Evolutionary conservation across 2,329 filamentous ascomycete species (phyloP), one percentile per base, ranked within the genome.

Genomic region (Fusarium sp.): DNA sequence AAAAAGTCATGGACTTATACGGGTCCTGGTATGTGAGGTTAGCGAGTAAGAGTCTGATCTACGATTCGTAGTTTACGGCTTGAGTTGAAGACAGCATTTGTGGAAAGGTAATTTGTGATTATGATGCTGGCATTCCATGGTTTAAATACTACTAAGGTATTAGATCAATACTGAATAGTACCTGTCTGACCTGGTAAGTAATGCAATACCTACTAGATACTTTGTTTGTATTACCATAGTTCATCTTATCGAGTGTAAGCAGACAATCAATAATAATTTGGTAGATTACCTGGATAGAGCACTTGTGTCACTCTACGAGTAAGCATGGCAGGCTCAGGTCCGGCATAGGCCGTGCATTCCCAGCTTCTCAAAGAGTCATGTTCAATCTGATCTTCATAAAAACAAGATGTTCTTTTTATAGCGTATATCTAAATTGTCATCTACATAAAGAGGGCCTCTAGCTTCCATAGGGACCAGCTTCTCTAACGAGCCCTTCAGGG

Each of bases 321-420:
- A 26, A 43, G 37, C 46, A 30, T 28, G 31, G 46, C 14, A 30
- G 21, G 46, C 16, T 50, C 34, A 18, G 14, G 23, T 8, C 19
- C 23, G 37, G 14, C 7, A 21, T 30, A 14, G 28, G 8, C 16
- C 6, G 12, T 25, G 21, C 12, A 26, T 41, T 14, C 16, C 39
- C 19, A 26, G 31, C 45, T 39, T 41, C 11, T 43, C 37, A 21
- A 30, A n/a, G 26, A 18, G 23, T 45, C 23, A 21, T 30, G 30
- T 3, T 63, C 41, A 16, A 48, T 25, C 45, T 12, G 26, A 61
- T 31, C 39, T 41, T 65, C 25, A 21, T 5, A n/a, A 18, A 56
- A 34, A 21, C 25, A 50, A 34, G 25, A 37, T 28, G 30, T 65
- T 58, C 65, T 65, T 67, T 67, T 70, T 45, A 63, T 58, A 69